These are phyloP conservation scores for Beauveria medogensis DNA, from an alignment of 2,329 filamentous ascomycete genomes.

Conservation along the genomic window DNA sequence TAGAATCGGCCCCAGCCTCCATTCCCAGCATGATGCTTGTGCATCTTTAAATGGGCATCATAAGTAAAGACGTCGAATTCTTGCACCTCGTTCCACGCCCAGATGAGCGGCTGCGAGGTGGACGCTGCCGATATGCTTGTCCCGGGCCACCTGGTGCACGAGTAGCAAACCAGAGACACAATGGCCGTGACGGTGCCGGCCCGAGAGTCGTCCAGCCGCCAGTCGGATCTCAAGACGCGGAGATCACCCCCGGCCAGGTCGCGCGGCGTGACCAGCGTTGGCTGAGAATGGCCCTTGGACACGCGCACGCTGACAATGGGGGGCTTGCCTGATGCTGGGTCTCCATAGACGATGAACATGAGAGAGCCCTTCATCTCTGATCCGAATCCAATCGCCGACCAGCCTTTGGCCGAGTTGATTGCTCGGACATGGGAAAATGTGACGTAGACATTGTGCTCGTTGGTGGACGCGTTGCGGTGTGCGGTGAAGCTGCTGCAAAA, in stretches of 20 bases:
- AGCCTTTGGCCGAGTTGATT: constrained; percentile 8
- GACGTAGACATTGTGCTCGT: constrained; percentile 15
- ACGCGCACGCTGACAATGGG: constrained; percentile 15
- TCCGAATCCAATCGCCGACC: constrained; percentile 16
- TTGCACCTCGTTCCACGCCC: constrained; percentile 19
- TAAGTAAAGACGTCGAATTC: constrained; percentile 14
- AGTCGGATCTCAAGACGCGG: constrained; percentile 12
- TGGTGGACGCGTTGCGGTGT: constrained; percentile 15
- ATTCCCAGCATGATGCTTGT: constrained; percentile 11
- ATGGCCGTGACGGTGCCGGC: constrained; percentile 10
- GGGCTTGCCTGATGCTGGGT: constrained; percentile 9
- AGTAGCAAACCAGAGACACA: constrained; percentile 18
- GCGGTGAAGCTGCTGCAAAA: constrained; percentile 16
- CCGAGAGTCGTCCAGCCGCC: neutral
- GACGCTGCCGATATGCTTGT: constrained; percentile 13
- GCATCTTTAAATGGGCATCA: constrained; percentile 13
- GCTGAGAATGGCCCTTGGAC: constrained; percentile 10
- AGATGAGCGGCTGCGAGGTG: constrained; percentile 19
- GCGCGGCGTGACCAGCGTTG: neutral
- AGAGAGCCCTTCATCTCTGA: constrained; percentile 15
- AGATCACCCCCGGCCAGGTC: constrained; percentile 10
- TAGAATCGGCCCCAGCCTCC: constrained; percentile 15
- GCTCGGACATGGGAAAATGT: constrained; percentile 9
- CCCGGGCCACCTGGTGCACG: constrained; percentile 17
- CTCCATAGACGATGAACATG: constrained; percentile 18